Conservation (phyloP, 331 rosid genomes). For the Cydonia oblonga region DNA sequence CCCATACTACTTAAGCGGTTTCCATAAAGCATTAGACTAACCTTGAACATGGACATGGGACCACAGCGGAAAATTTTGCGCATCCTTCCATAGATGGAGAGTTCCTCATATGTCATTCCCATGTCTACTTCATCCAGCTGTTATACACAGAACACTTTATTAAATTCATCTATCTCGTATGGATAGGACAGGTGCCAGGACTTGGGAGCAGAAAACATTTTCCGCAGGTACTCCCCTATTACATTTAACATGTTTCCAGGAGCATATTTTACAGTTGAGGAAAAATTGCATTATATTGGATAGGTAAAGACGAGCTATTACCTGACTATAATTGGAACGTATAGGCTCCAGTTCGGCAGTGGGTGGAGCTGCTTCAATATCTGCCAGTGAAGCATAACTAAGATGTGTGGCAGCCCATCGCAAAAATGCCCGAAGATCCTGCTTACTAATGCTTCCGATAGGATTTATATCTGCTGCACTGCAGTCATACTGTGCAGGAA, state of each 20-base stretch:
- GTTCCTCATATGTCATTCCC: conserved; percentile 97
- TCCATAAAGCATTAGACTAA: conserved; percentile 3
- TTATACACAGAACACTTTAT: conserved; percentile 16
- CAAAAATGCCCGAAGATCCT: conserved; percentile 78
- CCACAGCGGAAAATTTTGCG: conserved; percentile 86
- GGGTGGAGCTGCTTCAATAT: conserved; percentile 94
- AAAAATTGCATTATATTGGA: background rate
- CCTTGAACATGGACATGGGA: conserved; percentile 82
- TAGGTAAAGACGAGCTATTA: conserved; percentile 1
- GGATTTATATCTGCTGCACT: conserved; percentile 98
- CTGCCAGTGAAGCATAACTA: conserved; percentile 68
- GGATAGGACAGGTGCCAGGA: background rate
- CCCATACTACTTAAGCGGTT: background rate
- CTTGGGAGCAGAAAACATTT: background rate
- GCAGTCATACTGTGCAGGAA: conserved; percentile 65
- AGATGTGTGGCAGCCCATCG: conserved; percentile 88
- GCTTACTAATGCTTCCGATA: conserved; percentile 88
- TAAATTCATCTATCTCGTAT: conserved; percentile 7
- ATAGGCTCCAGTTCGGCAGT: conserved; percentile 97
- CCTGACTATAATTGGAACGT: conserved; percentile 84
- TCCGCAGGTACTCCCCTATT: too few species aligned
- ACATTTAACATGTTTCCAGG: background rate
- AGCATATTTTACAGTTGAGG: background rate
- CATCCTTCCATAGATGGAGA: conserved; percentile 81
- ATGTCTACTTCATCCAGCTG: conserved; percentile 95